A percentile compares a stretch with the other conserved stretches of the same genome.
Evolutionary conservation across 192 early-diverging fungal genomes (phyloP).

Genomic region (Umbelopsis sp.): DNA sequence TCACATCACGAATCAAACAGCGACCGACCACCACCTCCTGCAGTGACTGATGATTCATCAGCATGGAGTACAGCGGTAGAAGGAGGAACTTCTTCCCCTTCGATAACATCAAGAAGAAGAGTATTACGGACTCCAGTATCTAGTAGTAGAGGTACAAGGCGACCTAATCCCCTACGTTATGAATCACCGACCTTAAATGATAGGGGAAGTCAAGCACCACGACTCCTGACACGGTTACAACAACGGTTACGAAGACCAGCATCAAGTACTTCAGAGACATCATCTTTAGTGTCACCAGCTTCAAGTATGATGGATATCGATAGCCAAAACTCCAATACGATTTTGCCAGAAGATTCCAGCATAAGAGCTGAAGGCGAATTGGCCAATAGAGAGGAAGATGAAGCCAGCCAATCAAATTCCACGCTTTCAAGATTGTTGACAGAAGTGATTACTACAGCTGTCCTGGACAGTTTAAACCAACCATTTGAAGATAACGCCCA

Average conservation of each 20-base stretch:
- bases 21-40: background rate
- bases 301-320: conserved; percentile 1
- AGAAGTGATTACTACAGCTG: background rate
- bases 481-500: background rate
- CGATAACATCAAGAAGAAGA: background rate
- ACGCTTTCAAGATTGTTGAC: background rate
- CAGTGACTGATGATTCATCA: background rate
- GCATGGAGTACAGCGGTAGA: background rate
- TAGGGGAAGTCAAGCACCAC: background rate
- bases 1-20: background rate
- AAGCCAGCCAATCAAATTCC: background rate
- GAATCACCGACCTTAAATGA: background rate
- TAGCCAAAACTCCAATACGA: background rate
- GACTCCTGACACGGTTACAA: conserved; percentile 1
- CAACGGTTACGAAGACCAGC: background rate
- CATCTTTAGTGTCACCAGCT: background rate
- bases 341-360: background rate
- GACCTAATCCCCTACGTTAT: conserved; percentile 11
- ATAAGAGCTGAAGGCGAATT: background rate
- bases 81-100: background rate
- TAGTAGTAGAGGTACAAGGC: background rate
- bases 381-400: background rate
- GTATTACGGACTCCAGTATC: background rate
- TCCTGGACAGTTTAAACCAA: conserved; percentile 2
- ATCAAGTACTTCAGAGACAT: background rate